Evolutionary conservation across 306 rosid species (phyloP).

Genomic region (Vachellia pachyceras): DNA sequence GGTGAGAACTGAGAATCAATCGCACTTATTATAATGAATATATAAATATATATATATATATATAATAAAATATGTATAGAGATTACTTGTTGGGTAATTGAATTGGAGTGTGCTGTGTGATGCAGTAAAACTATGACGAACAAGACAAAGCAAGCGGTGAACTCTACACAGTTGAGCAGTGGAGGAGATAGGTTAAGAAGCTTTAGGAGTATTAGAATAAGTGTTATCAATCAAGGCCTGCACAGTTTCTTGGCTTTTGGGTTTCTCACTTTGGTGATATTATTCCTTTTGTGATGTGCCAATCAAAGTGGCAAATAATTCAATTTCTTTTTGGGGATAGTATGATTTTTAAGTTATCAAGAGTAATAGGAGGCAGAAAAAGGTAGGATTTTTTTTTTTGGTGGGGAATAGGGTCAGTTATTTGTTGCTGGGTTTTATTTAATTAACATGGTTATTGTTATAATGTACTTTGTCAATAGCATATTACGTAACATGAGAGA

Average conservation of each 20-base stretch:
- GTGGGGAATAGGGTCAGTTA: slow-evolving; percentile 9
- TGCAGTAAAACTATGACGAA: slow-evolving; percentile 73
- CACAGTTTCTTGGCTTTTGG: slow-evolving; percentile 43
- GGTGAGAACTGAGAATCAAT: slow-evolving; percentile 58
- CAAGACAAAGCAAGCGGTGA: slow-evolving; percentile 63
- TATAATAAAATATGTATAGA: neutral
- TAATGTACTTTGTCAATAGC: neutral
- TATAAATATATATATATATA: neutral
- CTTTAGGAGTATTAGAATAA: slow-evolving; percentile 48
- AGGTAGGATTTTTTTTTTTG: neutral
- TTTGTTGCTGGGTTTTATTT: slow-evolving; percentile 18
- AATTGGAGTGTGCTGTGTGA: slow-evolving; percentile 8
- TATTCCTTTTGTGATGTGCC: slow-evolving; percentile 52
- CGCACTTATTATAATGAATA: neutral
- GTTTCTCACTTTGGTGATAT: slow-evolving; percentile 47
- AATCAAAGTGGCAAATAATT: slow-evolving; percentile 40
- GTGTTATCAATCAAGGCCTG: slow-evolving; percentile 44
- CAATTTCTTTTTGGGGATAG: slow-evolving; percentile 25
- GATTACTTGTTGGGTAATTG: slow-evolving; percentile 29
- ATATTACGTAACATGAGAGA: neutral
- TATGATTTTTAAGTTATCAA: slow-evolving; percentile 31
- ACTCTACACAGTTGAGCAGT: slow-evolving; percentile 63
- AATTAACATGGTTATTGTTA: neutral
- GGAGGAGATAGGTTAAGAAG: slow-evolving; percentile 55
- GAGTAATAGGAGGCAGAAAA: slow-evolving; percentile 15